Base-by-base conservation (phyloP, 768 basidiomycete species). In the Tulasnella sp. region DNA sequence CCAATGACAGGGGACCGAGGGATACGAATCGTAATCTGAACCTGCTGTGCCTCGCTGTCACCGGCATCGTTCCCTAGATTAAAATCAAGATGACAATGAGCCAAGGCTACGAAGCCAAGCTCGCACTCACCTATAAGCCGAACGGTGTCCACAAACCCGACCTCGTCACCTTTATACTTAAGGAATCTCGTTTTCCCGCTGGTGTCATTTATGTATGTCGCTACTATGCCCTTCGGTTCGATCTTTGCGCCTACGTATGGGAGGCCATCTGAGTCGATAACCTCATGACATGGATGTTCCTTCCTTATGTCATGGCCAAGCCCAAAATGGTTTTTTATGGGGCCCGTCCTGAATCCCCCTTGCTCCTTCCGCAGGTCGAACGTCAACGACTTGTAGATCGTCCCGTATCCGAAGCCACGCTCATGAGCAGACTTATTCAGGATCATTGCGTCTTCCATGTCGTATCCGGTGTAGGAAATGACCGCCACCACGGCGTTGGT, bases 401-500 rank as follows among this genome's bases (percentile, higher is more conserved):
- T 90, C 26, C 96, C 96, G 69, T 98, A 95, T 0, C 79, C 93
- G 69, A 99, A 99, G 0, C 96, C 96, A 30, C 96, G 86, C 73
- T 99, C 96, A 69, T 99, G 93, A 2, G 92, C 86, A 0, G 94
- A 98, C 73, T 99, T 99, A 73, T 99, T 99, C 53, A 99, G 75
- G 65, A 99, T 99, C 96, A 99, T 99, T 65, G 96, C 96, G 67
- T 99, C 96, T 74, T 99, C 96, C 96, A 99, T 99, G 71, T 99
- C 96, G 72, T 99, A 99, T 3, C 96, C 96, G 3, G 96, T 99
- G 70, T 99, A 99, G 0, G 96, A 99, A 67, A 99, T 98, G 68
- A 99, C 96, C n/a, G 96, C 96, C 51, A 99, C 96, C 61, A 99
- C 77, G 19, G 96, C 96, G 71, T 99, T 99, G 47, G 88, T 97